Percentiles rank a stretch among this genome's conserved stretches.
Conservation (phyloP, 148 eudicot species). For the Nyssa sinensis region DNA sequence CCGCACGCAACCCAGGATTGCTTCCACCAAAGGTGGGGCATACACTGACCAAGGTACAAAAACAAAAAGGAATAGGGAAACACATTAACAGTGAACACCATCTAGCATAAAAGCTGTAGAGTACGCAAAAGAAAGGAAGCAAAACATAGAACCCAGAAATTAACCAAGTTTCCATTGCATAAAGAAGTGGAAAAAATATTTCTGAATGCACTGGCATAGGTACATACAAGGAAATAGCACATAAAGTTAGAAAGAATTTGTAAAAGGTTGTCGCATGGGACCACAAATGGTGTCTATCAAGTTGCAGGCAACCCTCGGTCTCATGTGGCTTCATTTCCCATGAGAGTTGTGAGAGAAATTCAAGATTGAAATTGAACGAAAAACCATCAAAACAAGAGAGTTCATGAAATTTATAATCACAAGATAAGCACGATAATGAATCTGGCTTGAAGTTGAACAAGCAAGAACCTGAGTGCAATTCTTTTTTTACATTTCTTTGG, state of each 20-base stretch:
- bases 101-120: background rate
- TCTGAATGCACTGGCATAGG: background rate
- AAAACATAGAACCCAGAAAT: background rate
- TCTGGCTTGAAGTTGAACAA: no score
- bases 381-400: background rate
- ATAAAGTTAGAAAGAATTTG: no score
- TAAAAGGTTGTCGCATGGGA: no score
- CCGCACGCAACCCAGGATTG: conserved; percentile 74
- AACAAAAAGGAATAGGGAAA: conserved; percentile 5
- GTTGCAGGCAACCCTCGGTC: no score
- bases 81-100: background rate
- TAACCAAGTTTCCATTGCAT: background rate
- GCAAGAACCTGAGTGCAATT: no score
- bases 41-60: conserved; percentile 36
- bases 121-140: background rate
- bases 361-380: background rate
- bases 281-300: no score
- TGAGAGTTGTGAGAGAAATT: no score
- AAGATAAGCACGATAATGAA: background rate
- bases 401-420: background rate
- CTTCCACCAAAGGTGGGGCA: conserved; percentile 90
- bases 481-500: no score
- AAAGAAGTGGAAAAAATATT: conserved; percentile 2
- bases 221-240: no score
- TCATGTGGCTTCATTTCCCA: no score